Conservation (phyloP, 805 yeast genomes). For the Scheffersomyces coipomensis region DNA sequence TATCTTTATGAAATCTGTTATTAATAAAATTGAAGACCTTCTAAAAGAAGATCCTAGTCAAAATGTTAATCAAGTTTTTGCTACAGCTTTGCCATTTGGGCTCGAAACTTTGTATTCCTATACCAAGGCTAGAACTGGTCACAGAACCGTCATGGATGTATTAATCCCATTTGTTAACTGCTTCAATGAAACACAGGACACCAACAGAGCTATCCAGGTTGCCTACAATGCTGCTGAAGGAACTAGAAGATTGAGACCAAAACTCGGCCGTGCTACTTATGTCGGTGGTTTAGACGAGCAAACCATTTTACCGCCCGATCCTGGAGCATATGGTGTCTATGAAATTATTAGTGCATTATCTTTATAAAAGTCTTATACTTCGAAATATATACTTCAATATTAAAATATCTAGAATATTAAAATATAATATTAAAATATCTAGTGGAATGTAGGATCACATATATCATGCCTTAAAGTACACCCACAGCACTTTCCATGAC, state of each 20-base stretch:
- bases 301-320: slow-evolving; percentile 34
- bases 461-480: no score
- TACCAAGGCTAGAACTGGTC: slow-evolving; percentile 38
- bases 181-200: slow-evolving; percentile 17
- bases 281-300: slow-evolving; percentile 28
- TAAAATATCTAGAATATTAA: no score
- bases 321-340: slow-evolving; percentile 41
- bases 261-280: slow-evolving; percentile 36
- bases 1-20: slow-evolving; percentile 25
- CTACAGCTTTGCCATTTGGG: slow-evolving; percentile 19
- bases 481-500: no score
- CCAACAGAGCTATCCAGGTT: slow-evolving; percentile 18
- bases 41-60: slow-evolving; percentile 8
- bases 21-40: slow-evolving; percentile 14
- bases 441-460: no score
- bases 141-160: slow-evolving; percentile 40
- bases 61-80: slow-evolving; percentile 12
- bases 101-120: slow-evolving; percentile 25
- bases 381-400: no score
- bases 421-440: no score
- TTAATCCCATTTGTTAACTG: slow-evolving; percentile 31
- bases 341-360: slow-evolving; percentile 26
- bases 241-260: slow-evolving; percentile 31
- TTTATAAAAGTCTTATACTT: not conserved
- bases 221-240: slow-evolving; percentile 32